These are phyloP conservation scores for Pleoardoris graminearum DNA, from an alignment of 2,329 filamentous ascomycete genomes.

Conservation along the genomic window DNA sequence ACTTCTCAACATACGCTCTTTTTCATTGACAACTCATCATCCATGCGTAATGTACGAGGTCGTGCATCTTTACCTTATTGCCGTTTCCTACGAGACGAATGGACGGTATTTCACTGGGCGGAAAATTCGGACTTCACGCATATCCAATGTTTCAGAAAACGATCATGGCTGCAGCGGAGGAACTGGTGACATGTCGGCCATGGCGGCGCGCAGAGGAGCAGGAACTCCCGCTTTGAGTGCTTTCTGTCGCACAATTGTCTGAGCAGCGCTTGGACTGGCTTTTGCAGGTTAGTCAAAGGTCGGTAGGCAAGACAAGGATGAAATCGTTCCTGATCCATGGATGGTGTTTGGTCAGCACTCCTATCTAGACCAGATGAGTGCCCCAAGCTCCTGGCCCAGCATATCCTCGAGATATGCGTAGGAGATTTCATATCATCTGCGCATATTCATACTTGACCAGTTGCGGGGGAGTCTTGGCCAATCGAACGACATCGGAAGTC, in stretches of 20 bases:
- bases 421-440: too few relatives aligned
- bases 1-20: slow-evolving; percentile 11
- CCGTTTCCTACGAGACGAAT: not conserved
- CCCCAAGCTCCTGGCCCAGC: slow-evolving; percentile 5
- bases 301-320: slow-evolving; percentile 22
- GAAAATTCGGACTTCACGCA: slow-evolving; percentile 14
- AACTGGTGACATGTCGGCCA: slow-evolving; percentile 31
- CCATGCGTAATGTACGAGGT: slow-evolving; percentile 4
- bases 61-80: not conserved
- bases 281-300: slow-evolving; percentile 20
- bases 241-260: slow-evolving; percentile 30
- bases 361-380: slow-evolving; percentile 10
- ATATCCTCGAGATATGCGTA: too few relatives aligned
- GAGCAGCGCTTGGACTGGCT: slow-evolving; percentile 21
- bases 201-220: slow-evolving; percentile 36
- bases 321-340: slow-evolving; percentile 15
- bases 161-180: slow-evolving; percentile 20
- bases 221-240: slow-evolving; percentile 29
- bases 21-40: slow-evolving; percentile 17
- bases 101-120: slow-evolving; percentile 5
- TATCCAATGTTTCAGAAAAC: slow-evolving; percentile 30
- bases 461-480: slow-evolving; percentile 10
- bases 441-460: slow-evolving; percentile 17
- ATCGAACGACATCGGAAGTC: slow-evolving; percentile 16
- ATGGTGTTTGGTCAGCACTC: slow-evolving; percentile 19